These are phyloP conservation scores for Hylodesmum podocarpum DNA, from an alignment of 306 rosid species.

Conservation along the genomic window DNA sequence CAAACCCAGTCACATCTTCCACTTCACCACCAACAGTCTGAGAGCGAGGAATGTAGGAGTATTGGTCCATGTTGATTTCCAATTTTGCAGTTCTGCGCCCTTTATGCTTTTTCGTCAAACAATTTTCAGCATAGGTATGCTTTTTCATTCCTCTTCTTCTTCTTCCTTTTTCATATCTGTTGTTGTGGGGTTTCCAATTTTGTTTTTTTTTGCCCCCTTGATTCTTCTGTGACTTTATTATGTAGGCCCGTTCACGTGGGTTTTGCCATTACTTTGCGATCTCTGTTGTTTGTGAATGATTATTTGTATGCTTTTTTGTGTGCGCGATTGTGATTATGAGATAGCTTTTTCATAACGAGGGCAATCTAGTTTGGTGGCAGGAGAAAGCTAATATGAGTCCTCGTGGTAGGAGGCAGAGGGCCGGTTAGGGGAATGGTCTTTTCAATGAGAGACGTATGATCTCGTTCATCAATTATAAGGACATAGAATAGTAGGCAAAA, in stretches of 20 bases:
- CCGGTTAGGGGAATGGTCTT: constrained; percentile 49
- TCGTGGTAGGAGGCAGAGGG: constrained; percentile 44
- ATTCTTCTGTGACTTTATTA: background rate
- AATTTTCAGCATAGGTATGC: constrained; percentile 54
- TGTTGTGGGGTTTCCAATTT: background rate
- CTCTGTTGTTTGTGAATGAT: constrained; percentile 41
- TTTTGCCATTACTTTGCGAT: constrained; percentile 27
- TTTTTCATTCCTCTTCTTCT: no score
- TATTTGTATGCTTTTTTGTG: constrained; percentile 34
- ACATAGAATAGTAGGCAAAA: constrained; percentile 19
- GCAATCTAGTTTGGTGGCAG: constrained; percentile 42
- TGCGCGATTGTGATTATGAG: constrained; percentile 20
- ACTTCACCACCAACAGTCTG: constrained; percentile 46
- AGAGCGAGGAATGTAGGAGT: constrained; percentile 62
- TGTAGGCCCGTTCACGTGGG: constrained; percentile 32
- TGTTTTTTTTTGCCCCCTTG: background rate
- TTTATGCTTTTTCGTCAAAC: constrained; percentile 34
- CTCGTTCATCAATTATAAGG: constrained; percentile 33
- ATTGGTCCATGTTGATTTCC: constrained; percentile 60
- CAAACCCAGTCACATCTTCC: constrained; percentile 41
- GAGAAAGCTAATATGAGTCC: constrained; percentile 38
- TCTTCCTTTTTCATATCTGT: background rate
- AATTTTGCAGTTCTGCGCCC: constrained; percentile 28
- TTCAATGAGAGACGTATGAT: constrained; percentile 42
- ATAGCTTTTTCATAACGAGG: constrained; percentile 36